Percentiles rank a stretch among this genome's conserved stretches.
Conservation (phyloP, 306 rosid species). For the Prunus kanzakura region DNA sequence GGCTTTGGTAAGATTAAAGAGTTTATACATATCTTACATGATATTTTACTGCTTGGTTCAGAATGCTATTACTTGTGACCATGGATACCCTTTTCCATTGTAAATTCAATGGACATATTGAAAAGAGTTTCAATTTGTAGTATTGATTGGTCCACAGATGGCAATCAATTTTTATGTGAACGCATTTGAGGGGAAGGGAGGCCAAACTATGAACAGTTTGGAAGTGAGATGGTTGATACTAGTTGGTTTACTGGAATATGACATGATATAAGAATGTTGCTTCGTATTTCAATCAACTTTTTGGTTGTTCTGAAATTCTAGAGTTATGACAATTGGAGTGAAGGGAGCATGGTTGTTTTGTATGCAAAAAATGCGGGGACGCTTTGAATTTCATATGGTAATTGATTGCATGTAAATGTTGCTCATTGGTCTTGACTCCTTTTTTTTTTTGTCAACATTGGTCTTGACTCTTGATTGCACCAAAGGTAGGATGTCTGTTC, state of each 20-base stretch:
- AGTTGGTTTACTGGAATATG: neutral
- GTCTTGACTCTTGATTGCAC: neutral
- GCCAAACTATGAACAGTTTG: neutral
- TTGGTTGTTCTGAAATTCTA: neutral
- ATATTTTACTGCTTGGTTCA: constrained; percentile 1
- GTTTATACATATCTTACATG: neutral
- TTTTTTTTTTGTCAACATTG: too few relatives aligned
- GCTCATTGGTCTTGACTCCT: neutral
- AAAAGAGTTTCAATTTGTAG: neutral
- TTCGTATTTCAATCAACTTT: neutral
- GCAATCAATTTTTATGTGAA: neutral
- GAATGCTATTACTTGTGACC: neutral
- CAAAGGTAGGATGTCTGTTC: neutral
- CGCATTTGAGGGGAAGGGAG: neutral
- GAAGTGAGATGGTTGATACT: neutral
- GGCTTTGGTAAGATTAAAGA: constrained; percentile 59
- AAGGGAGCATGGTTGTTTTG: neutral
- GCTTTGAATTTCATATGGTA: neutral
- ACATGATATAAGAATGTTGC: neutral
- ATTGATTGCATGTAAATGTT: neutral
- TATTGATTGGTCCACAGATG: neutral
- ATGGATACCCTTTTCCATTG: neutral
- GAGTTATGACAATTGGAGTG: neutral
- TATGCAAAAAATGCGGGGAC: neutral
- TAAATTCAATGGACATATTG: neutral